Evolutionary conservation across 345 rosid species (phyloP).

Genomic region (Iberis pinnata): DNA sequence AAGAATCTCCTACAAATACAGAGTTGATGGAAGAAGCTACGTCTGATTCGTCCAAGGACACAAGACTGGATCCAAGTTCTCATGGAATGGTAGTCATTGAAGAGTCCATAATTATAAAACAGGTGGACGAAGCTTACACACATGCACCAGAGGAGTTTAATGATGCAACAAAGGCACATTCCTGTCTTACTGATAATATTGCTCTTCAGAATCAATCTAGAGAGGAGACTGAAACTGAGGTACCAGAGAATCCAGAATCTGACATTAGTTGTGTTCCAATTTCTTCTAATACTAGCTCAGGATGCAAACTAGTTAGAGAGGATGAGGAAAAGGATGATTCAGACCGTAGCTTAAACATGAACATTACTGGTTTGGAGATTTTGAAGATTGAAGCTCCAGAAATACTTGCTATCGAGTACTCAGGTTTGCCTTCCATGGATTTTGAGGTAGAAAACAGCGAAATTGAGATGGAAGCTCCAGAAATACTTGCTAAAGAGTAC

Average conservation of each 20-base stretch:
- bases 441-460: conserved; percentile 11
- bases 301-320: conserved; percentile 10
- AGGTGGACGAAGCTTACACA: conserved; percentile 2
- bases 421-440: conserved; percentile 15
- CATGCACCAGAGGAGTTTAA: conserved; percentile 8
- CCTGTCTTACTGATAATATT: conserved; percentile 22
- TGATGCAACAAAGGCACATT: conserved; percentile 21
- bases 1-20: conserved; percentile 17
- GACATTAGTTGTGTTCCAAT: background rate
- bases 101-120: conserved; percentile 15
- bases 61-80: conserved; percentile 8
- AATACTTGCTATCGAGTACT: conserved; percentile 12
- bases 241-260: conserved; percentile 13
- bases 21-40: conserved; percentile 14
- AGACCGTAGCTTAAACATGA: background rate
- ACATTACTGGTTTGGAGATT: conserved; percentile 29
- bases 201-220: conserved; percentile 15
- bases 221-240: conserved; percentile 24
- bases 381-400: conserved; percentile 29
- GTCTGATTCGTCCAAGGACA: conserved; percentile 11
- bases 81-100: conserved; percentile 12
- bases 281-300: background rate
- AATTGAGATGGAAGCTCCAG: conserved; percentile 29
- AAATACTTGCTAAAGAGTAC: conserved; percentile 15
- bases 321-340: conserved; percentile 22